These are phyloP conservation scores for Pilasporangium apinafurcum DNA, from an alignment of 352 stramenopile species.

Conservation along the genomic window DNA sequence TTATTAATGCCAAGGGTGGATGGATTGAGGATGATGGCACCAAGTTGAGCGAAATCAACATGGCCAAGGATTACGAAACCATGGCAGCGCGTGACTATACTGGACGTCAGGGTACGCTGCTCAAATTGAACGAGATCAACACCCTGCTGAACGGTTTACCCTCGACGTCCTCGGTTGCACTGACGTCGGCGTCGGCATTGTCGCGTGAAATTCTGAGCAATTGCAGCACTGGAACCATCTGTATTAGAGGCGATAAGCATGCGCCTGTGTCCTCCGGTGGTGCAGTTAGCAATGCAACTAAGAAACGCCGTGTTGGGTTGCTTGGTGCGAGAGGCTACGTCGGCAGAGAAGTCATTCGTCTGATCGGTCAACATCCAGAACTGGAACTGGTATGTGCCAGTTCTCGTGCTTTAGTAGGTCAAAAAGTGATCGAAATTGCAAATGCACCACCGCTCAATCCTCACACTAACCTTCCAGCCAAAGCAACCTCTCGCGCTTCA, in stretches of 20 bases:
- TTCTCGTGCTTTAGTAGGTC: slow-evolving; percentile 66
- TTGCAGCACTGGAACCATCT: slow-evolving; percentile 82
- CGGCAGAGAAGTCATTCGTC: slow-evolving; percentile 79
- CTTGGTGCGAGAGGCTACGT: slow-evolving; percentile 84
- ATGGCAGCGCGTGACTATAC: slow-evolving; percentile 84
- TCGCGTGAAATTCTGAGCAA: slow-evolving; percentile 83
- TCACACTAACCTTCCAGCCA: slow-evolving; percentile 71
- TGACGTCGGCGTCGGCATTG: slow-evolving; percentile 78
- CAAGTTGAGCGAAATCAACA: slow-evolving; percentile 80
- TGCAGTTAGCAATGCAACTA: too few species aligned
- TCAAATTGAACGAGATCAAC: slow-evolving; percentile 91
- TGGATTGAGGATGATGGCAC: slow-evolving; percentile 84
- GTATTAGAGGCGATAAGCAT: slow-evolving; percentile 45
- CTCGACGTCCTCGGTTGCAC: slow-evolving; percentile 71
- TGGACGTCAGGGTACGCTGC: slow-evolving; percentile 83
- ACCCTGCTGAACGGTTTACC: slow-evolving; percentile 70
- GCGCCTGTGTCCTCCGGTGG: slow-evolving; percentile 13
- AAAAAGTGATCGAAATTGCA: slow-evolving; percentile 76
- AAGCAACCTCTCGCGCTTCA: slow-evolving; percentile 18
- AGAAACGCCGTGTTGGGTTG: slow-evolving; percentile 78
- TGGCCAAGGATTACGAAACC: slow-evolving; percentile 68
- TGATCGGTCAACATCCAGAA: slow-evolving; percentile 70
- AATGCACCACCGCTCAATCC: slow-evolving; percentile 72
- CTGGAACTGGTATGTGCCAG: slow-evolving; percentile 82
- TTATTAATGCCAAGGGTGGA: slow-evolving; percentile 85